These are phyloP conservation scores for Fraxinus ornus DNA, from an alignment of 305 asterid genomes.

Conservation along the genomic window DNA sequence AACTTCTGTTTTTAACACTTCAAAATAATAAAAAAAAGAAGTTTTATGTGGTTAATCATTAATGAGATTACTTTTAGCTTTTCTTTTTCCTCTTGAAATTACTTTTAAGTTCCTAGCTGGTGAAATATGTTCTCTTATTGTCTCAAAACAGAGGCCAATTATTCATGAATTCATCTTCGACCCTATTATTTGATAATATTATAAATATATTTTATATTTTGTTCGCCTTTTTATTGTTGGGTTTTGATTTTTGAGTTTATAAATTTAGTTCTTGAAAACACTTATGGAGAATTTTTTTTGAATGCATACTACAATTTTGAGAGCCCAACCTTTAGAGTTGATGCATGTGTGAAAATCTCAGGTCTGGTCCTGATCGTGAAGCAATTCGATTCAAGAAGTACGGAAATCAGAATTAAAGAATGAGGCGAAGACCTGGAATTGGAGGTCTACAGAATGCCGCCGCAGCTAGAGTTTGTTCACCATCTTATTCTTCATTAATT, in stretches of 20 bases:
- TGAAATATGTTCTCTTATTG: no score
- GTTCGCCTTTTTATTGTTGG: not conserved
- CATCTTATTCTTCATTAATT: not conserved
- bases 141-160: not conserved
- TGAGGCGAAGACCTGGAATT: slow-evolving; percentile 97
- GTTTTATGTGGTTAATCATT: not conserved
- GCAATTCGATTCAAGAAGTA: not conserved
- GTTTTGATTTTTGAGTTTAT: not conserved
- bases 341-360: not conserved
- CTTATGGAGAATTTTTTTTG: not conserved
- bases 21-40: not conserved
- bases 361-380: not conserved
- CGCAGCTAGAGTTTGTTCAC: slow-evolving; percentile 73
- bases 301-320: not conserved
- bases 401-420: slow-evolving; percentile 14
- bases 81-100: no score
- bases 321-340: not conserved
- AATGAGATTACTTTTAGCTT: not conserved
- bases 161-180: not conserved
- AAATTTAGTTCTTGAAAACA: not conserved
- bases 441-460: slow-evolving; percentile 94
- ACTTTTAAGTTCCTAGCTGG: not conserved
- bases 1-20: not conserved
- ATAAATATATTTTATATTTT: no score
- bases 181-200: not conserved